Evolutionary conservation across 176 grass and related monocot species (phyloP).

Genomic region (Carex scoparia): DNA sequence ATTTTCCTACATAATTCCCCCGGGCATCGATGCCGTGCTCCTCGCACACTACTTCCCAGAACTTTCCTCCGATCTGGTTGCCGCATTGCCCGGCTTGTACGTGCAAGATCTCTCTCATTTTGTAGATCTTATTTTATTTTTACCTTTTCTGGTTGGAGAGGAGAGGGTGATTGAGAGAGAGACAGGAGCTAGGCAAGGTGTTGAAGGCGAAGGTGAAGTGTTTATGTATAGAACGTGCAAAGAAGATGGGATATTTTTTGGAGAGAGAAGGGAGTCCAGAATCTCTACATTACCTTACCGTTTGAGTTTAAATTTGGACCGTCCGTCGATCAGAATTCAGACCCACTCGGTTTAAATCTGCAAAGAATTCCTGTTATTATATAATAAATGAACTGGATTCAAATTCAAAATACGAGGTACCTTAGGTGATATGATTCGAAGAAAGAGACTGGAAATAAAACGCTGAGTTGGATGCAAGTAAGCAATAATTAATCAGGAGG

Average conservation of each 20-base stretch:
- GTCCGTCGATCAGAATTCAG: too few species aligned
- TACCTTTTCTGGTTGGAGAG: not conserved
- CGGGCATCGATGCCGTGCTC: conserved; percentile 81
- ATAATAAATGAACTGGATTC: too few species aligned
- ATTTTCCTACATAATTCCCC: conserved; percentile 52
- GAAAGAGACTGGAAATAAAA: not conserved
- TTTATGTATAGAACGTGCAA: conserved; percentile 23
- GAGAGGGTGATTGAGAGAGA: conserved; percentile 16
- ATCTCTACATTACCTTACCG: too few species aligned
- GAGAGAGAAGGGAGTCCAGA: not conserved
- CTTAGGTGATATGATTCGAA: not conserved
- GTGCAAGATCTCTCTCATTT: conserved; percentile 94
- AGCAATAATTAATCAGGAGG: conserved; percentile 12
- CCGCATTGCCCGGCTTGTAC: conserved; percentile 80
- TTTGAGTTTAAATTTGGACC: too few species aligned
- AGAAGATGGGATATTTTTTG: conserved; percentile 18
- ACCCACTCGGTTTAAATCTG: too few species aligned
- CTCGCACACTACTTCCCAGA: conserved; percentile 86
- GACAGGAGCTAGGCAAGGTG: conserved; percentile 9
- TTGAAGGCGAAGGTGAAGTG: conserved; percentile 16
- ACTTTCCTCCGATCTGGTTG: conserved; percentile 85
- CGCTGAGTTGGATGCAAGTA: conserved; percentile 16
- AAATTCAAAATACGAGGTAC: too few species aligned
- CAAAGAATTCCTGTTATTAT: too few species aligned
- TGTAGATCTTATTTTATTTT: not conserved